These are phyloP conservation scores for Penicillium silybi DNA, from an alignment of 495 filamentous ascomycete genomes.

Conservation along the genomic window DNA sequence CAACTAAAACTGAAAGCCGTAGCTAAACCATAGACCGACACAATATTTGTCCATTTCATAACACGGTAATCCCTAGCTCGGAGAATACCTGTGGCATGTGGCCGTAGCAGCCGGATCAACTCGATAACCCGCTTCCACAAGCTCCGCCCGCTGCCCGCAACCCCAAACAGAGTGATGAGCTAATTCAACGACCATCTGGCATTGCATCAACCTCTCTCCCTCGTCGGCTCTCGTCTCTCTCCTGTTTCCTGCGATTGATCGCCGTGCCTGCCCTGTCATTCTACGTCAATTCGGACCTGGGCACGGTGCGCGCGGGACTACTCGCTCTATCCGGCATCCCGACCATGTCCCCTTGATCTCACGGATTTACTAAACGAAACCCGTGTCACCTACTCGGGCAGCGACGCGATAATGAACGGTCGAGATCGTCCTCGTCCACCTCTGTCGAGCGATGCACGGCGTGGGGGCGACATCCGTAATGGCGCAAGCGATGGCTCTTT, in stretches of 20 bases:
- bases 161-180: slow-evolving; percentile 30
- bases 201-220: slow-evolving; percentile 3
- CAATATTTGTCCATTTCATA: background rate
- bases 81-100: background rate
- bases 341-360: slow-evolving; percentile 40
- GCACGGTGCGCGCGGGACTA: slow-evolving; percentile 13
- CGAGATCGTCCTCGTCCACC: slow-evolving; percentile 34
- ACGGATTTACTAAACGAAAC: slow-evolving; percentile 25
- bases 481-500: slow-evolving; percentile 34
- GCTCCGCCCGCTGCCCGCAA: slow-evolving; percentile 32
- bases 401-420: slow-evolving; percentile 34
- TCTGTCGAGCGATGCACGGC: slow-evolving; percentile 25
- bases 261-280: background rate
- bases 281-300: slow-evolving; percentile 5
- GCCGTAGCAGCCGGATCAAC: slow-evolving; percentile 15
- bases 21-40: background rate
- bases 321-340: slow-evolving; percentile 17
- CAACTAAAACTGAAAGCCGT: background rate
- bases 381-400: slow-evolving; percentile 14
- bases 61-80: background rate
- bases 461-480: slow-evolving; percentile 33
- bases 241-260: background rate
- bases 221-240: background rate
- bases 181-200: slow-evolving; percentile 19
- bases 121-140: slow-evolving; percentile 28